Conservation (phyloP, 116 monocot genomes). For the Thalassia testudinum region DNA sequence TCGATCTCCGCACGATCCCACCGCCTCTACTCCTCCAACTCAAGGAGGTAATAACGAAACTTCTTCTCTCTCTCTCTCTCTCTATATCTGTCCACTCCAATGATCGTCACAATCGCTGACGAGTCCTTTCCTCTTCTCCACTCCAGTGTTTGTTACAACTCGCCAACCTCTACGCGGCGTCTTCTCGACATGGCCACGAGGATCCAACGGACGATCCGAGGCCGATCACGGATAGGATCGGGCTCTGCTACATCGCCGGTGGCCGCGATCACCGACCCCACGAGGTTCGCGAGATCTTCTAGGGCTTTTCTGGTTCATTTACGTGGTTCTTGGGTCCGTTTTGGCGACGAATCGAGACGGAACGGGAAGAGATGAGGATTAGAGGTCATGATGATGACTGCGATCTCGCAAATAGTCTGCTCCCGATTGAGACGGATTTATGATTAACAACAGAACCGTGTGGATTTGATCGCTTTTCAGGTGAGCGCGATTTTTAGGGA, state of each 20-base stretch:
- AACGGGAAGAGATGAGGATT: too few relatives aligned
- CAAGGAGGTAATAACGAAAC: conserved; percentile 20
- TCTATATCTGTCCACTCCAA: conserved; percentile 9
- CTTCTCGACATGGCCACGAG: conserved; percentile 5
- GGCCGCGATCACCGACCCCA: conserved; percentile 6
- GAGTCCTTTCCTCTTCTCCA: neutral
- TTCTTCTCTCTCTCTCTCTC: neutral
- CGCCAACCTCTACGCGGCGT: conserved; percentile 57
- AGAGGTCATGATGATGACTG: too few relatives aligned
- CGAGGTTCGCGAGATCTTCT: conserved; percentile 23
- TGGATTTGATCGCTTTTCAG: too few relatives aligned
- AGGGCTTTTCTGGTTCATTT: neutral
- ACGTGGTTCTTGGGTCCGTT: neutral
- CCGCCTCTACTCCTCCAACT: conserved; percentile 28
- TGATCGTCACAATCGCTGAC: conserved; percentile 56
- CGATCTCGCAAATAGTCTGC: too few relatives aligned
- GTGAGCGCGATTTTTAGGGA: too few relatives aligned
- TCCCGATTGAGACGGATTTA: too few relatives aligned
- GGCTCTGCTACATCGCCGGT: conserved; percentile 26
- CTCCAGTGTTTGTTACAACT: conserved; percentile 53
- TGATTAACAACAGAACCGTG: too few relatives aligned
- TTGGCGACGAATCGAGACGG: too few relatives aligned
- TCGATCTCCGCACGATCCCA: conserved; percentile 45
- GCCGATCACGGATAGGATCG: conserved; percentile 36
- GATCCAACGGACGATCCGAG: conserved; percentile 5